Percentiles rank a stretch among this genome's conserved stretches.
Evolutionary conservation across 257 asterid genomes (phyloP).

Genomic region (Jacaranda mimosifolia): DNA sequence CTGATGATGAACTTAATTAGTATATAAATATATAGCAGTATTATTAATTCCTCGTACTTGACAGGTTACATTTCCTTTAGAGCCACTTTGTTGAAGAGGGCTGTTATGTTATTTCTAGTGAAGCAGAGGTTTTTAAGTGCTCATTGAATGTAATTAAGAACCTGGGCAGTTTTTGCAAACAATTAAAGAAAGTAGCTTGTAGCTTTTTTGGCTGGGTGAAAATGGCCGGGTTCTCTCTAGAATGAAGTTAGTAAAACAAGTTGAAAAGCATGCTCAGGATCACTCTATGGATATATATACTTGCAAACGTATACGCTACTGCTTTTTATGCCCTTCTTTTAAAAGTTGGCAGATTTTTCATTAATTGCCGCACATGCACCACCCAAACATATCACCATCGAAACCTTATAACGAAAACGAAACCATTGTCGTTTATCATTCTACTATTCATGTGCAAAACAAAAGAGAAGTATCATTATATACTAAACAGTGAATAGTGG

Average conservation of each 20-base stretch:
- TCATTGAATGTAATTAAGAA: neutral
- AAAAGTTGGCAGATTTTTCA: too few species aligned
- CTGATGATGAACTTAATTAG: neutral
- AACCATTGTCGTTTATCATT: neutral
- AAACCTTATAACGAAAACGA: neutral
- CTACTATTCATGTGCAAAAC: neutral
- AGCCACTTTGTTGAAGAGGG: neutral
- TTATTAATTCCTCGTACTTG: too few species aligned
- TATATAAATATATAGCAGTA: too few species aligned
- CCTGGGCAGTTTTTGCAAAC: neutral
- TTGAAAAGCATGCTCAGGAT: neutral
- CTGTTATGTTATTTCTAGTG: neutral
- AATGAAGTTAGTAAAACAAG: neutral
- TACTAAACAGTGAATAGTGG: too few species aligned
- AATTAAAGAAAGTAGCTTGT: neutral
- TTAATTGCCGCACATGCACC: neutral
- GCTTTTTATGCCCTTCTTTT: neutral
- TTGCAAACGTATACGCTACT: neutral
- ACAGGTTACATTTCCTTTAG: neutral
- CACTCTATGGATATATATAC: neutral
- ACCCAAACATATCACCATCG: neutral
- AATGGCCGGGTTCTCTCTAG: neutral
- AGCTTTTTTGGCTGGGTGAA: neutral
- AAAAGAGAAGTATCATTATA: neutral
- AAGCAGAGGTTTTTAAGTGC: neutral